A percentile compares a stretch with the other conserved stretches of the same genome.
These are phyloP conservation scores for Saraca asoca DNA, from an alignment of 331 rosid genomes.

Conservation along the genomic window DNA sequence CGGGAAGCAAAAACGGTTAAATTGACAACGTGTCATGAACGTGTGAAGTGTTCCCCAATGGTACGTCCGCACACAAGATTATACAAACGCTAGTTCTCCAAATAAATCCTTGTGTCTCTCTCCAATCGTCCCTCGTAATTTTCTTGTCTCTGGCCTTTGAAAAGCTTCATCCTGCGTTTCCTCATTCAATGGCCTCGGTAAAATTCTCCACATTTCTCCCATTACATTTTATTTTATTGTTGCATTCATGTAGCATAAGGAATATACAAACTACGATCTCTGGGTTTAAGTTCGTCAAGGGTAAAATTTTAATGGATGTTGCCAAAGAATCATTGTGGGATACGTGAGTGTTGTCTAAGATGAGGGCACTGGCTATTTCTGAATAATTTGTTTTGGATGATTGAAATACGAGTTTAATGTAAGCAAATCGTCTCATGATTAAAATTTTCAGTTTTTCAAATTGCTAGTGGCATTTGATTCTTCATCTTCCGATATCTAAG, in stretches of 20 bases:
- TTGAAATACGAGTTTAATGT: no score
- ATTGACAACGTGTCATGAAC: no score
- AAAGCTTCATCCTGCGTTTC: constrained; percentile 27
- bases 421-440: no score
- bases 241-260: not conserved
- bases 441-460: no score
- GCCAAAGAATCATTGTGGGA: constrained; percentile 12
- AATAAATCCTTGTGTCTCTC: constrained; percentile 13
- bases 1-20: not conserved
- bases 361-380: no score
- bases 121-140: constrained; percentile 8
- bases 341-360: not conserved
- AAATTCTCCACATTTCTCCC: constrained; percentile 13
- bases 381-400: no score
- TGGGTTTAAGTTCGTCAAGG: no score
- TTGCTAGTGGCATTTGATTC: not conserved
- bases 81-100: no score
- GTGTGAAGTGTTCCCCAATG: no score
- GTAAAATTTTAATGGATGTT: not conserved
- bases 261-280: not conserved
- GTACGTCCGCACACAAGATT: no score
- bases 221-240: not conserved
- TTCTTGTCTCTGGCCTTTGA: constrained; percentile 19
- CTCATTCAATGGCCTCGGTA: constrained; percentile 59
- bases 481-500: not conserved